Evolutionary conservation across 371 early-diverging fungal genomes (phyloP).

Genomic region (Mortierella sp.): DNA sequence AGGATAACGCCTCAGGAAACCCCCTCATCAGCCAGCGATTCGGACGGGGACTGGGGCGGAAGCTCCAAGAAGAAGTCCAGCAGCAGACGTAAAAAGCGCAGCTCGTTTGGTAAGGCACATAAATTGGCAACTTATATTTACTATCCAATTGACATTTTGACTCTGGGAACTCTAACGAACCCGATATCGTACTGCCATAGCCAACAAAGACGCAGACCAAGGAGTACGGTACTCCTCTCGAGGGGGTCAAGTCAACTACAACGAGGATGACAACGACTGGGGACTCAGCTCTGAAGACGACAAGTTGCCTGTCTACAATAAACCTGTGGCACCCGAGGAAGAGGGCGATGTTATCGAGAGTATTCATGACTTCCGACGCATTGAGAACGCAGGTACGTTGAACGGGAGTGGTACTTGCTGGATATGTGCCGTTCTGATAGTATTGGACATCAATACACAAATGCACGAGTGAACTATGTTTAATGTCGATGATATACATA

Average conservation of each 20-base stretch:
- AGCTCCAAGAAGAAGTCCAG: conserved; percentile 27
- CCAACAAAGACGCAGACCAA: conserved; percentile 34
- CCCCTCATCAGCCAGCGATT: conserved; percentile 44
- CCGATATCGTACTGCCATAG: conserved; percentile 1
- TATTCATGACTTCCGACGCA: conserved; percentile 67
- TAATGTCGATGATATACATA: not conserved
- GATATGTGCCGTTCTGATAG: not conserved
- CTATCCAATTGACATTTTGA: not conserved
- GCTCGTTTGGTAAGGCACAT: conserved; percentile 17
- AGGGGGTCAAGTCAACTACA: conserved; percentile 53
- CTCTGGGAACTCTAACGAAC: not conserved
- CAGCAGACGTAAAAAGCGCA: conserved; percentile 23
- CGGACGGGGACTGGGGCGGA: conserved; percentile 49
- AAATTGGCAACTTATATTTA: not conserved
- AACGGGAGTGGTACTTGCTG: too few species aligned
- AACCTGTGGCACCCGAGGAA: conserved; percentile 55
- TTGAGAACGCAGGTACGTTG: conserved; percentile 21
- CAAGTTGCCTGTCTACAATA: conserved; percentile 40
- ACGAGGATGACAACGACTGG: conserved; percentile 55
- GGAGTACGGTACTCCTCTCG: conserved; percentile 48
- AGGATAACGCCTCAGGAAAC: conserved; percentile 36
- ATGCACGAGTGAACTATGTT: not conserved
- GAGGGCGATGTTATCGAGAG: conserved; percentile 76
- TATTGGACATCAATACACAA: too few species aligned
- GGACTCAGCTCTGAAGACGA: conserved; percentile 52